phyloP scores from a whole-genome alignment of 768 basidiomycete genomes.

The Lentinula guzmanii region DNA sequence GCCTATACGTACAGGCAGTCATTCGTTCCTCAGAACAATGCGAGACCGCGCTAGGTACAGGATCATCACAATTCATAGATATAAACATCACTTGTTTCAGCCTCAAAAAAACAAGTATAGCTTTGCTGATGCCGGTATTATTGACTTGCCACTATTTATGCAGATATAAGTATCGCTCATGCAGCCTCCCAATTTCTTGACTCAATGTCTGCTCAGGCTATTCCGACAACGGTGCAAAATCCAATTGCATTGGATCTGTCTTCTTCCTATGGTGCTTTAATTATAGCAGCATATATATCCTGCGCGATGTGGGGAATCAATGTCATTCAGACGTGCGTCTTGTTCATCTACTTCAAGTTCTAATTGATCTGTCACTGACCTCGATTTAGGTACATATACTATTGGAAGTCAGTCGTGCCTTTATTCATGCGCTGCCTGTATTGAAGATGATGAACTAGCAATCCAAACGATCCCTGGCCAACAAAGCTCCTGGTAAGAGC shows the following conservation, averaged over 20 bases:
- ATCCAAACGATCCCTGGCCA: slow-evolving; percentile 10
- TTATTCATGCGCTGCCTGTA: neutral
- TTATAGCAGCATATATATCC: slow-evolving; percentile 11
- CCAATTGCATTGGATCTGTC: slow-evolving; percentile 7
- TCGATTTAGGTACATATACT: slow-evolving; percentile 7
- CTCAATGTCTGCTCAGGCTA: slow-evolving; percentile 7
- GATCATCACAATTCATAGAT: too few relatives aligned
- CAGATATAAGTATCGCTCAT: neutral
- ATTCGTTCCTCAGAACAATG: too few relatives aligned
- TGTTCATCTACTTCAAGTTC: neutral
- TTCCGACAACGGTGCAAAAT: slow-evolving; percentile 10
- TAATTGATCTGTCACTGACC: neutral
- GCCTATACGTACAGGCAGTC: too few relatives aligned
- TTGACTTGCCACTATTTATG: neutral
- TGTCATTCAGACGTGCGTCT: slow-evolving; percentile 5
- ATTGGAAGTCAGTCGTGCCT: slow-evolving; percentile 9
- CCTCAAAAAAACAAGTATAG: too few relatives aligned
- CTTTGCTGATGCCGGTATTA: neutral
- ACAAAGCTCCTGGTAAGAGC: slow-evolving; percentile 6
- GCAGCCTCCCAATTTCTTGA: neutral
- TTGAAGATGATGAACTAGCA: neutral
- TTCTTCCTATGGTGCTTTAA: slow-evolving; percentile 11
- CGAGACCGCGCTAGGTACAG: too few relatives aligned
- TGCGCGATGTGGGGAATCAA: slow-evolving; percentile 12
- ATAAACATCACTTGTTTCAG: too few relatives aligned